phyloP scores from a whole-genome alignment of 768 basidiomycete species.

The Suillus discolor region DNA sequence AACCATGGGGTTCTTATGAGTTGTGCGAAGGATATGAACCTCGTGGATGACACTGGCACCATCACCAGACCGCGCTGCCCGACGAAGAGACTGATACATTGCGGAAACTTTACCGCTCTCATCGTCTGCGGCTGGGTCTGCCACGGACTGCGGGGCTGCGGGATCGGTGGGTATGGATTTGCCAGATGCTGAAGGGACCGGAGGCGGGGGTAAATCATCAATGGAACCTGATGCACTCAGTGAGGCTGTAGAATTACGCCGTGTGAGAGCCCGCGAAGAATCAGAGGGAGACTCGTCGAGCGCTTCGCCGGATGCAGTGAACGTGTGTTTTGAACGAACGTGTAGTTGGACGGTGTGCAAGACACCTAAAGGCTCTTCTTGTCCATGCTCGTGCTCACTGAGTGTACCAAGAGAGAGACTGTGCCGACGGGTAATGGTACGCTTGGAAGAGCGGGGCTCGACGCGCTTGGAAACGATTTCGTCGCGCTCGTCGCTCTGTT shows the following conservation, averaged over 20 bases:
- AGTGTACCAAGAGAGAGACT: slow-evolving; percentile 55
- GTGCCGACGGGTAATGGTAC: slow-evolving; percentile 56
- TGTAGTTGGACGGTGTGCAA: slow-evolving; percentile 66
- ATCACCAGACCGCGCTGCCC: slow-evolving; percentile 30
- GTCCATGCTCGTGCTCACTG: slow-evolving; percentile 39
- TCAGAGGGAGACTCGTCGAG: slow-evolving; percentile 21
- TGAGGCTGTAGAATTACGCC: slow-evolving; percentile 52
- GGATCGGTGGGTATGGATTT: slow-evolving; percentile 20
- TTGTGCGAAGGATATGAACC: slow-evolving; percentile 16
- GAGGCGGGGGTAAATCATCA: slow-evolving; percentile 21
- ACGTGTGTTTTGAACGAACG: slow-evolving; percentile 61
- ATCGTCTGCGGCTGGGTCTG: slow-evolving; percentile 22
- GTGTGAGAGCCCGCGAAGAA: slow-evolving; percentile 35
- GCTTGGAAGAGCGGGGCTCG: slow-evolving; percentile 36
- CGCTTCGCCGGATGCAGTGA: slow-evolving; percentile 37
- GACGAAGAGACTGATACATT: slow-evolving; percentile 22
- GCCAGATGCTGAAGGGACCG: slow-evolving; percentile 14
- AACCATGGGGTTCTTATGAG: slow-evolving; percentile 37
- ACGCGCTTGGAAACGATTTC: slow-evolving; percentile 42
- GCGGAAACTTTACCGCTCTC: slow-evolving; percentile 8
- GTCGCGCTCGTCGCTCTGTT: slow-evolving; percentile 60
- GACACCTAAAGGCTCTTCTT: slow-evolving; percentile 48
- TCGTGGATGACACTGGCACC: slow-evolving; percentile 34
- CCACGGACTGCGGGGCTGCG: slow-evolving; percentile 31
- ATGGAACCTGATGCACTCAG: slow-evolving; percentile 25